Percentiles rank a stretch among this genome's conserved stretches.
Conservation (phyloP, 2,329 filamentous ascomycete genomes). For the Fusarium sp. region DNA sequence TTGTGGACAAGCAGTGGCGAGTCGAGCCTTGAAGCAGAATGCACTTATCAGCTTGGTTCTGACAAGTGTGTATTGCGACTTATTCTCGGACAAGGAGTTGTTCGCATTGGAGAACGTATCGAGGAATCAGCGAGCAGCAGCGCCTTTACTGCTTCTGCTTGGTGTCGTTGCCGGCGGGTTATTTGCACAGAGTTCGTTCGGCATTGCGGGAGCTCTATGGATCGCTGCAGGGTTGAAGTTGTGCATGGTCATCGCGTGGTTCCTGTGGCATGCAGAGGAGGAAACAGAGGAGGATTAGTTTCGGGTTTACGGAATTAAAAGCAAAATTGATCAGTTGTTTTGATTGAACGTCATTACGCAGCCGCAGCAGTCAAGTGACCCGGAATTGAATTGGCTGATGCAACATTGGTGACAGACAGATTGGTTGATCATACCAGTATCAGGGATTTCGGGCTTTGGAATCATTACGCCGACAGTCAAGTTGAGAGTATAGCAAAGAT, state of each 20-base stretch:
- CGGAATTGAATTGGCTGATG: constrained; percentile 27
- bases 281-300: constrained; percentile 17
- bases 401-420: constrained; percentile 17
- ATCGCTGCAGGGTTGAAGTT: constrained; percentile 69
- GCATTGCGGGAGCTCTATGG: constrained; percentile 70
- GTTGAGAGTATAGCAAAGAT: constrained; percentile 4
- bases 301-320: neutral
- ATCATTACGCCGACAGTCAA: constrained; percentile 11
- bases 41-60: constrained; percentile 82
- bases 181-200: constrained; percentile 61
- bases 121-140: constrained; percentile 63
- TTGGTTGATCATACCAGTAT: constrained; percentile 28
- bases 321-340: constrained; percentile 4
- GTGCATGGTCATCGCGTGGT: constrained; percentile 69
- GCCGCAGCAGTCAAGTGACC: constrained; percentile 24
- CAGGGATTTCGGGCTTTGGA: constrained; percentile 25
- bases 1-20: constrained; percentile 82
- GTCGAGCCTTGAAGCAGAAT: constrained; percentile 75
- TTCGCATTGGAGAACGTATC: constrained; percentile 61
- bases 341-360: constrained; percentile 16
- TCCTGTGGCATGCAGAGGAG: constrained; percentile 69
- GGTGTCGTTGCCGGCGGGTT: constrained; percentile 65
- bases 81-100: constrained; percentile 74
- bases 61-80: constrained; percentile 84
- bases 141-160: constrained; percentile 62